A percentile compares a stretch with the other conserved stretches of the same genome.
These are phyloP conservation scores for Tylopilus rubrobrunneus DNA, from an alignment of 768 basidiomycete genomes.

Conservation along the genomic window DNA sequence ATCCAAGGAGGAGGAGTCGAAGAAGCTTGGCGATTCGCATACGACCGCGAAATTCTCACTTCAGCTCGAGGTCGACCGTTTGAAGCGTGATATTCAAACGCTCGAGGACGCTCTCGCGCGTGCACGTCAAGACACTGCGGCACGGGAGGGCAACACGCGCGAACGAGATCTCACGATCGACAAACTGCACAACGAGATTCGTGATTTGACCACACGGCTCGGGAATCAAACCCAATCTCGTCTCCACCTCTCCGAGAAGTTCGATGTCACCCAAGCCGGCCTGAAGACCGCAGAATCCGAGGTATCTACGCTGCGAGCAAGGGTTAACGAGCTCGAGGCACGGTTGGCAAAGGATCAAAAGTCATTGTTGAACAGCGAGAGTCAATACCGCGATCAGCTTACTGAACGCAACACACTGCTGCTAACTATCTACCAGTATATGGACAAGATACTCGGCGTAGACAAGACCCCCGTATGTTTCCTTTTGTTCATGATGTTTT, in stretches of 20 bases:
- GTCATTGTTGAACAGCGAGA: constrained; percentile 64
- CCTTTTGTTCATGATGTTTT: neutral
- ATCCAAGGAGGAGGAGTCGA: constrained; percentile 68
- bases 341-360: constrained; percentile 81
- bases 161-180: constrained; percentile 74
- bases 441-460: constrained; percentile 90
- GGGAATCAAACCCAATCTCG: constrained; percentile 84
- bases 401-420: constrained; percentile 91
- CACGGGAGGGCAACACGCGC: constrained; percentile 58
- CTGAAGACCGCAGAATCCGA: constrained; percentile 71
- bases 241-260: constrained; percentile 83
- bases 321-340: constrained; percentile 72
- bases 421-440: constrained; percentile 89
- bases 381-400: constrained; percentile 84
- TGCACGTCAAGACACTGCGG: constrained; percentile 63
- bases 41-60: constrained; percentile 80
- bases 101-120: constrained; percentile 76
- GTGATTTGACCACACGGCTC: constrained; percentile 75
- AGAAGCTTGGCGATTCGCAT: constrained; percentile 78
- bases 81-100: constrained; percentile 79
- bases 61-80: constrained; percentile 84
- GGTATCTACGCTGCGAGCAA: constrained; percentile 51
- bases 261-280: constrained; percentile 63
- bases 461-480: constrained; percentile 75
- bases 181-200: constrained; percentile 71